phyloP scores from a whole-genome alignment of 768 basidiomycete species.

The Trametes punicea region DNA sequence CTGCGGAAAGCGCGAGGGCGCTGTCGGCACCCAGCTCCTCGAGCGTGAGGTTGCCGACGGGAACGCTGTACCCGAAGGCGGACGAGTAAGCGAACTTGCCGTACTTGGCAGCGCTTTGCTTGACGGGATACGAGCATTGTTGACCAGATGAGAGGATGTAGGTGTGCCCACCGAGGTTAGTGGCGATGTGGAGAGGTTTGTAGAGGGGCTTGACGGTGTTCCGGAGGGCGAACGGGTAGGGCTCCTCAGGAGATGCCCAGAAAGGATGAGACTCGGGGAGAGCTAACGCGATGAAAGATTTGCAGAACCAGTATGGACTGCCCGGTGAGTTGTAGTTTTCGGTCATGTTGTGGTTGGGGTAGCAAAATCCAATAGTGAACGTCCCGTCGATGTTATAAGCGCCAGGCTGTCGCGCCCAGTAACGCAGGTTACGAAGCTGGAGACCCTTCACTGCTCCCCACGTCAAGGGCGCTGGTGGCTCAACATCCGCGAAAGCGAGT shows the following conservation, averaged over 20 bases:
- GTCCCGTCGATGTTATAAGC: conserved; percentile 63
- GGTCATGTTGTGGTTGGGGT: conserved; percentile 72
- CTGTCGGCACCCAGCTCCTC: conserved; percentile 72
- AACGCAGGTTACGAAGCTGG: conserved; percentile 68
- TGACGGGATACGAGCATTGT: conserved; percentile 75
- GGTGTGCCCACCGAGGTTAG: conserved; percentile 60
- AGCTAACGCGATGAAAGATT: conserved; percentile 66
- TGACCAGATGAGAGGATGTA: conserved; percentile 75
- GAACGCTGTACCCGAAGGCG: conserved; percentile 76
- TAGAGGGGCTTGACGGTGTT: conserved; percentile 49
- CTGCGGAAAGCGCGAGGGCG: conserved; percentile 67
- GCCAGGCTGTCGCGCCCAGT: conserved; percentile 63
- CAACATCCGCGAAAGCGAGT: conserved; percentile 66
- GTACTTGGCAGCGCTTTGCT: conserved; percentile 76
- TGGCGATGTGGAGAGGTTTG: conserved; percentile 67
- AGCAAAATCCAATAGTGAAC: conserved; percentile 66
- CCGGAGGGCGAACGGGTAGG: conserved; percentile 50
- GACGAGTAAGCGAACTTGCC: conserved; percentile 75
- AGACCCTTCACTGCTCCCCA: conserved; percentile 77
- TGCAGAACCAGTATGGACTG: conserved; percentile 81
- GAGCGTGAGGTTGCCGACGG: conserved; percentile 56
- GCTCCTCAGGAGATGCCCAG: conserved; percentile 66
- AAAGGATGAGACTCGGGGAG: conserved; percentile 67
- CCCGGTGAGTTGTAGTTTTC: conserved; percentile 80
- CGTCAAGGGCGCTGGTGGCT: conserved; percentile 63